A percentile compares a stretch with the other conserved stretches of the same genome.
phyloP scores from a whole-genome alignment of 78 protist genomes.

The Dictyostelium brefeldianum region DNA sequence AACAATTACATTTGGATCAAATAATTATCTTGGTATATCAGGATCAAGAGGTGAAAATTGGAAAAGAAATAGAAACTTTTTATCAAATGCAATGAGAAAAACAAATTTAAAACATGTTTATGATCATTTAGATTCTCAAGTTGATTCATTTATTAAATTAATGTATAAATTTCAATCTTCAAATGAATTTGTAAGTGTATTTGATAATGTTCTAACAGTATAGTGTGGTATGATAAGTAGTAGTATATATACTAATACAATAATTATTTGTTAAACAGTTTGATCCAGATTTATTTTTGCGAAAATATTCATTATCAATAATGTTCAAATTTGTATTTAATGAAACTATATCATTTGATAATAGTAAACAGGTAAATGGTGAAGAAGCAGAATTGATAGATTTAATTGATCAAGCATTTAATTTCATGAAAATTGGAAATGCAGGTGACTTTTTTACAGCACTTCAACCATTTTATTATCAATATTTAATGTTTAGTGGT shows the following conservation, averaged over 20 bases:
- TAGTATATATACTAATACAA: background rate
- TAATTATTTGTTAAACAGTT: constrained; percentile 20
- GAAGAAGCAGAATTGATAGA: background rate
- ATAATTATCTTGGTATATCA: constrained; percentile 7
- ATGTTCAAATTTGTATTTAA: constrained; percentile 33
- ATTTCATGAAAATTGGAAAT: constrained; percentile 12
- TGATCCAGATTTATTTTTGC: background rate
- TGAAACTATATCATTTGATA: constrained; percentile 35
- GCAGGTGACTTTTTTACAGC: background rate
- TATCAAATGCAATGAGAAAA: constrained; percentile 30
- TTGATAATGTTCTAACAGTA: background rate
- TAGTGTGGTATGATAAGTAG: too few relatives aligned
- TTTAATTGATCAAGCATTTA: constrained; percentile 18
- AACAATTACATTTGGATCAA: background rate
- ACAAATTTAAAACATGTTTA: constrained; percentile 29
- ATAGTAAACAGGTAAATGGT: background rate
- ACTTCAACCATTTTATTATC: background rate
- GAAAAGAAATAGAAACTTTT: constrained; percentile 9
- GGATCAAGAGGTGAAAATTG: constrained; percentile 1
- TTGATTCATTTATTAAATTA: background rate
- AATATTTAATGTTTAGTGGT: background rate
- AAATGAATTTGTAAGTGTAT: constrained; percentile 2
- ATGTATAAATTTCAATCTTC: background rate
- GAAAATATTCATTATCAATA: constrained; percentile 21
- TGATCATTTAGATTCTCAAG: background rate